phyloP scores from a whole-genome alignment of 768 basidiomycete genomes.

The Pulveroboletus sp. region DNA sequence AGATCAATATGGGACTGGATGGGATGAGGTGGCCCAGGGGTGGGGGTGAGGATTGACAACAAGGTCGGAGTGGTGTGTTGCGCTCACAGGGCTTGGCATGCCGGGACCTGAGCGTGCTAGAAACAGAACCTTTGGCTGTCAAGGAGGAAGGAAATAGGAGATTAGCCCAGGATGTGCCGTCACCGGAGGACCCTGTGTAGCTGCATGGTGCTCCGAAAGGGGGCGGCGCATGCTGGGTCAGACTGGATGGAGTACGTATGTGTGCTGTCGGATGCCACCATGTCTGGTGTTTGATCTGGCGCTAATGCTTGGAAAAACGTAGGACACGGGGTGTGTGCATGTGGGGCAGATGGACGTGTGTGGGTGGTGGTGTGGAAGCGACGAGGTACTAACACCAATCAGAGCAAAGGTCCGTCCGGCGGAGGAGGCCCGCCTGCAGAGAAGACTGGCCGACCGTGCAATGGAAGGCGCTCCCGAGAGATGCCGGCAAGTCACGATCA shows the following conservation, averaged over 20 bases:
- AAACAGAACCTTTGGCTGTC: neutral
- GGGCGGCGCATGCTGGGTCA: constrained; percentile 7
- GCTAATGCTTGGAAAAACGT: neutral
- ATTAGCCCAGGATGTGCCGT: constrained; percentile 5
- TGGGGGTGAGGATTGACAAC: neutral
- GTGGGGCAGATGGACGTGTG: neutral
- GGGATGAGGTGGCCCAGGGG: constrained; percentile 4
- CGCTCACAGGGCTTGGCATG: neutral
- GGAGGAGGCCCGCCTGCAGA: neutral
- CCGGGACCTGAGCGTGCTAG: neutral
- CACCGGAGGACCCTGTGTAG: constrained; percentile 6
- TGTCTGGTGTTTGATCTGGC: neutral
- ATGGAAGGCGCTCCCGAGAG: constrained; percentile 17
- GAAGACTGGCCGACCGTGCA: neutral
- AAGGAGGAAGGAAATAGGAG: constrained; percentile 13
- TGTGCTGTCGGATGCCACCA: neutral
- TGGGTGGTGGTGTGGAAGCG: neutral
- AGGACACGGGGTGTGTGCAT: neutral
- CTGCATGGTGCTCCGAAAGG: constrained; percentile 2
- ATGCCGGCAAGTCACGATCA: constrained; percentile 1
- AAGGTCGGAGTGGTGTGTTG: neutral
- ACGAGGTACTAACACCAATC: neutral
- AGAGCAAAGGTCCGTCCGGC: constrained; percentile 14
- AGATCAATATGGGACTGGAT: neutral
- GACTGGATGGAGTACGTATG: neutral